Percentiles rank a stretch among this genome's conserved stretches.
Conservation (phyloP, 805 yeast species). For the Kodamaea kakaduensis region DNA sequence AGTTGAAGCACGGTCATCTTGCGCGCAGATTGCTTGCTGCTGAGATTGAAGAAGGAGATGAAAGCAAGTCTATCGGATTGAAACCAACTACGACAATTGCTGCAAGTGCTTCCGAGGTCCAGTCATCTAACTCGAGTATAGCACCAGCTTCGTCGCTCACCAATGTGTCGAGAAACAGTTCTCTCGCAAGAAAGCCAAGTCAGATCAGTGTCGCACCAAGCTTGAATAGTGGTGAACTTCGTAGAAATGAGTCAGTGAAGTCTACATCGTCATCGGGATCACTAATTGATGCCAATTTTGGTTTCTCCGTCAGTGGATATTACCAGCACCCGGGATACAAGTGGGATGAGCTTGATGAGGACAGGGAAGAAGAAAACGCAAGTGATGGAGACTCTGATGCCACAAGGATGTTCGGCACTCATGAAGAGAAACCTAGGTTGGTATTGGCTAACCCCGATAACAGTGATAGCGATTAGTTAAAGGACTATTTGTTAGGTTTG, state of each 20-base stretch:
- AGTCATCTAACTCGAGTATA: conserved; percentile 15
- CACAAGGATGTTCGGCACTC: conserved; percentile 3
- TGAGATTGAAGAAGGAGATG: conserved; percentile 67
- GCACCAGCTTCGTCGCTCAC: conserved; percentile 11
- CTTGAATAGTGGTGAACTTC: conserved; percentile 13
- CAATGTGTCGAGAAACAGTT: conserved; percentile 20
- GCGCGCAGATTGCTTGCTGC: conserved; percentile 68
- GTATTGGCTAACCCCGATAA: conserved; percentile 57
- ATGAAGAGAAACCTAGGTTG: conserved; percentile 38
- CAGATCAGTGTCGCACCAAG: conserved; percentile 19
- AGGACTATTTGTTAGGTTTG: too few relatives aligned
- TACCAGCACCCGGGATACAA: conserved; percentile 42
- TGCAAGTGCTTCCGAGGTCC: conserved; percentile 6
- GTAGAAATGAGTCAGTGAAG: conserved; percentile 17
- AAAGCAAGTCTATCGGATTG: conserved; percentile 7
- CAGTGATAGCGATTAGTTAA: conserved; percentile 33
- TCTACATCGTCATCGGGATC: conserved; percentile 30
- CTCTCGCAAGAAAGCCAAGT: conserved; percentile 32
- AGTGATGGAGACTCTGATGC: conserved; percentile 12
- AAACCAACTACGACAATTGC: conserved; percentile 5
- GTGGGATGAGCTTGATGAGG: conserved; percentile 19
- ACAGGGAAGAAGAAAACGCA: conserved; percentile 13
- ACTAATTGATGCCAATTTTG: conserved; percentile 18
- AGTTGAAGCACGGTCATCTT: conserved; percentile 58
- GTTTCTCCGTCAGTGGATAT: conserved; percentile 23